Evolutionary conservation across 441 rosid species (phyloP).

Genomic region (Populus trichocarpa): DNA sequence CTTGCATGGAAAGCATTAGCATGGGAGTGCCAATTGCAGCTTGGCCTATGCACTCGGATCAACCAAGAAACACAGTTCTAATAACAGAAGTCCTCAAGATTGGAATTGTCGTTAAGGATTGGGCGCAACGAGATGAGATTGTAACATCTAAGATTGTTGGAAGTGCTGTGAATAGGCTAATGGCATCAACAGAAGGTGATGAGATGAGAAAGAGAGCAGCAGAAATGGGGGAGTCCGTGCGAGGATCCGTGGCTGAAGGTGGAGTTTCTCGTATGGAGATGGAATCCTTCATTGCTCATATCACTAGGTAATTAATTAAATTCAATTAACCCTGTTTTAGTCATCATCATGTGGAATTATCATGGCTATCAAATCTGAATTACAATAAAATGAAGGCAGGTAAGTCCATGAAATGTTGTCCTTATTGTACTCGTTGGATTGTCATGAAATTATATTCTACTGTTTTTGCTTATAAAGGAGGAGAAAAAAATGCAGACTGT

Average conservation of each 20-base stretch:
- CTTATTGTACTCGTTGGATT: too few species aligned
- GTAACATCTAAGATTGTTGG: slow-evolving; percentile 21
- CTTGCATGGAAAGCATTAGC: slow-evolving; percentile 57
- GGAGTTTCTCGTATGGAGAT: slow-evolving; percentile 43
- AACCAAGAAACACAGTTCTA: slow-evolving; percentile 45
- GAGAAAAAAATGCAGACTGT: too few species aligned
- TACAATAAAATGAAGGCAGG: neutral
- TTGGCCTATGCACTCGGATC: slow-evolving; percentile 68
- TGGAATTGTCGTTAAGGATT: slow-evolving; percentile 33
- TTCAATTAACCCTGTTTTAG: too few species aligned
- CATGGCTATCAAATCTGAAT: too few species aligned
- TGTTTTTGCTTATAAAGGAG: too few species aligned
- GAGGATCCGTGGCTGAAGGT: slow-evolving; percentile 32
- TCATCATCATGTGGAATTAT: neutral
- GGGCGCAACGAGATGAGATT: slow-evolving; percentile 30
- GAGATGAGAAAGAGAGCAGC: slow-evolving; percentile 40
- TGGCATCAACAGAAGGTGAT: slow-evolving; percentile 47
- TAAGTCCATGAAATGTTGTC: too few species aligned
- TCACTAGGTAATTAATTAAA: slow-evolving; percentile 19
- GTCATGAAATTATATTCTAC: too few species aligned
- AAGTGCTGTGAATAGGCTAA: slow-evolving; percentile 33
- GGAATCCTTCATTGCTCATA: slow-evolving; percentile 47
- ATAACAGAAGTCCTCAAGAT: slow-evolving; percentile 39
- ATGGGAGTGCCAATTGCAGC: slow-evolving; percentile 59
- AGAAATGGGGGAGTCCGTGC: slow-evolving; percentile 24